Percentiles rank a stretch among this genome's conserved stretches.
Evolutionary conservation across 2,329 filamentous ascomycete species (phyloP).

Genomic region (Westerdykella sp.): DNA sequence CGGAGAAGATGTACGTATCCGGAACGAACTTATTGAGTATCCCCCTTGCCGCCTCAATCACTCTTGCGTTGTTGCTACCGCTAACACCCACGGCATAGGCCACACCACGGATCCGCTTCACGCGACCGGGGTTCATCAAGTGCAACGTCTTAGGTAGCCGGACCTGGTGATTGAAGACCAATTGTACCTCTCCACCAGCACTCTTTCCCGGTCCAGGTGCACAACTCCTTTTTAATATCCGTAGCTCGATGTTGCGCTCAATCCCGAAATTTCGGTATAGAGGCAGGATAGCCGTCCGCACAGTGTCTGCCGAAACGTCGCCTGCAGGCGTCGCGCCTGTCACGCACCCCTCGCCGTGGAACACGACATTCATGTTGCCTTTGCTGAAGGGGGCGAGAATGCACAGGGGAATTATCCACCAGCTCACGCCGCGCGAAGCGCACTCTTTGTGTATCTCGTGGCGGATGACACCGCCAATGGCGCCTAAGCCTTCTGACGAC

Average conservation of each 20-base stretch:
- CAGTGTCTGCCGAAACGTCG: conserved; percentile 86
- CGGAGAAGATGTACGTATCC: conserved; percentile 83
- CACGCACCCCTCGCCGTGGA: conserved; percentile 87
- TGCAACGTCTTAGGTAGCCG: conserved; percentile 91
- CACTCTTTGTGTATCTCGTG: conserved; percentile 74
- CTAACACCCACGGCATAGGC: conserved; percentile 90
- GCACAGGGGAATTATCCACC: conserved; percentile 85
- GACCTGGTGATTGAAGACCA: conserved; percentile 89
- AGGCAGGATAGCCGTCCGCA: conserved; percentile 86
- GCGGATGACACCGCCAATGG: conserved; percentile 66
- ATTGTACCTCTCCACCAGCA: conserved; percentile 86
- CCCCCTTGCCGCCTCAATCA: conserved; percentile 86
- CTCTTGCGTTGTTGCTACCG: conserved; percentile 85
- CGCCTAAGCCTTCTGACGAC: conserved; percentile 67
- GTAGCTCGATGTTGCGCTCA: conserved; percentile 73
- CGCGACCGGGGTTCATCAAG: conserved; percentile 71
- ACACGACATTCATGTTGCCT: conserved; percentile 79
- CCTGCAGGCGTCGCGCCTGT: conserved; percentile 76
- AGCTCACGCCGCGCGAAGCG: conserved; percentile 75
- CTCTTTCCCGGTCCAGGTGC: conserved; percentile 67
- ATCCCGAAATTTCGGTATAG: conserved; percentile 90
- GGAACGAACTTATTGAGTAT: conserved; percentile 75
- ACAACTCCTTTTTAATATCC: conserved; percentile 67
- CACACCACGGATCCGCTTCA: conserved; percentile 85
- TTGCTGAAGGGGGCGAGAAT: conserved; percentile 91